Conservation (phyloP, 2,329 filamentous ascomycete species). For the Xylariales sp. region DNA sequence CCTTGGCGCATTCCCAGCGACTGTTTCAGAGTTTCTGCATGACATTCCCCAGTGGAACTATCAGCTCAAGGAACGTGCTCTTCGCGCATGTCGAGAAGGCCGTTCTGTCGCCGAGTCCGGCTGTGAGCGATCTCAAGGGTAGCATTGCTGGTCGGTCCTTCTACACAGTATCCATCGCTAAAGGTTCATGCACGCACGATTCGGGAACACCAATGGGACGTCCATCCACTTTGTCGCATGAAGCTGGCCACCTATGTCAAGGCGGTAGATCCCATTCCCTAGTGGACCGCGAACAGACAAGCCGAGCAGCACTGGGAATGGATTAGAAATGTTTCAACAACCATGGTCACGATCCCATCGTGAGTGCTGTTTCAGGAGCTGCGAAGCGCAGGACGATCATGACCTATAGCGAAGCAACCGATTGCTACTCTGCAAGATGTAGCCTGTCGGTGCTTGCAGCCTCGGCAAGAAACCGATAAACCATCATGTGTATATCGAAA, state of each 20-base stretch:
- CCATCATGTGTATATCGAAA: too few relatives aligned
- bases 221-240: background rate
- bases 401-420: too few relatives aligned
- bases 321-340: conserved; percentile 6
- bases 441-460: conserved; percentile 4
- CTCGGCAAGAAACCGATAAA: background rate
- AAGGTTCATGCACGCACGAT: background rate
- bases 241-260: background rate
- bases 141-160: too few relatives aligned
- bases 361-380: conserved; percentile 7
- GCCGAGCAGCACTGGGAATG: background rate
- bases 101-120: conserved; percentile 1
- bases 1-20: background rate
- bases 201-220: background rate
- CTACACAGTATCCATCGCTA: background rate
- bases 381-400: too few relatives aligned
- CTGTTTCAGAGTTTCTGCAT: conserved; percentile 1
- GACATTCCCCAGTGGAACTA: background rate
- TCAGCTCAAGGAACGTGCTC: background rate
- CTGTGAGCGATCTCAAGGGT: too few relatives aligned
- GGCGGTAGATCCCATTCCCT: background rate
- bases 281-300: too few relatives aligned
- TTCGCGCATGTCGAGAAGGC: background rate
- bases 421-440: too few relatives aligned
- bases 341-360: conserved; percentile 7